Base-by-base conservation (phyloP, 225 moss, liverwort and hornwort species). In the Pseudoscleropodium purum region DNA sequence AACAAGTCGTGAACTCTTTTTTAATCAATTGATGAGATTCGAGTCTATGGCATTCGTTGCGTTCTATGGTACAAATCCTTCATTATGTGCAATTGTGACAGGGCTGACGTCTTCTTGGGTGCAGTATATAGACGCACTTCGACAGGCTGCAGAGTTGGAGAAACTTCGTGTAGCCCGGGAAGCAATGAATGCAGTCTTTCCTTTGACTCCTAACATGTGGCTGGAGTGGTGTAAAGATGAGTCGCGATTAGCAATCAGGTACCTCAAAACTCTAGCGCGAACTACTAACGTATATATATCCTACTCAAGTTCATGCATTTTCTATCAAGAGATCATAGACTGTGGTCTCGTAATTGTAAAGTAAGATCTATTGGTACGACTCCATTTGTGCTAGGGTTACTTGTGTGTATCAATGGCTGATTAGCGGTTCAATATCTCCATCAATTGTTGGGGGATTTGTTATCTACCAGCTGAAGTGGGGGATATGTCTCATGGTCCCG, bases 191-290 rank as follows among this genome's bases (percentile, higher is more conserved):
- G 87, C 91, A 66, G 91, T 93, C 29, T 99, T 96, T 86, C 99
- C 99, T 87, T 92, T 99, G 75, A 95, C 94, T 54, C 94, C 99
- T 36, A 86, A 75, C 25, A 96, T 99, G 99, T 99, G 99, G 99
- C 85, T 91, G 79, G 97, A 97, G 88, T 99, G 99, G 99, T 94
- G 96, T 87, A 93, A 95, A 86, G 99, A 99, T 90, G 99, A 99
- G 91, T 95, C 97, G 78, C 97, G 99, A 85, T 90, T 99, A 84
- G 95, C 94, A 65, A 91, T 94, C 82, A 90, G 93, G 98, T 99
- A 87, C 63, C 80, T 84, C 19, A 43, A 23, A 70, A 85, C 45
- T 62, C 56, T 64, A 49, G 65, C 83, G 45, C 78, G 84, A 79
- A 75, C 59, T 36, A 72, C 29, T 47, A 82, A 41, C 66, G 63